These are phyloP conservation scores for Zanthoxylum bungeanum DNA, from an alignment of 345 rosid genomes.

Conservation along the genomic window DNA sequence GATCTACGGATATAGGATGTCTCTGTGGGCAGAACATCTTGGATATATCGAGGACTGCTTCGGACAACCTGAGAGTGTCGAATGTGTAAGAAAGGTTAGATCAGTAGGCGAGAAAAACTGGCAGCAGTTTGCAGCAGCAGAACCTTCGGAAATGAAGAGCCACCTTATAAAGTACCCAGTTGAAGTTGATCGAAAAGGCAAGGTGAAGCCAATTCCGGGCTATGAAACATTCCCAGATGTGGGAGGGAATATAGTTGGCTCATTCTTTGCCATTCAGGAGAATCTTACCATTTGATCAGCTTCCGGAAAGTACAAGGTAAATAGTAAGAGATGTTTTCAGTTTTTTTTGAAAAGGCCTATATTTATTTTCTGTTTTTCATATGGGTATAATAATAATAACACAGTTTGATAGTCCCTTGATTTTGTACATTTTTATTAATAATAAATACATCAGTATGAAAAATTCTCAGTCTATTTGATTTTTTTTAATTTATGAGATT, in stretches of 20 bases:
- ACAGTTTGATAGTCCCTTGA: neutral
- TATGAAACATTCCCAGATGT: constrained; percentile 80
- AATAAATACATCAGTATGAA: neutral
- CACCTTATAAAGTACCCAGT: constrained; percentile 88
- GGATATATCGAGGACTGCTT: constrained; percentile 64
- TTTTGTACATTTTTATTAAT: neutral
- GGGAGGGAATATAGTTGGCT: constrained; percentile 79
- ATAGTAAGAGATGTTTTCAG: neutral
- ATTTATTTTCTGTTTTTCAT: neutral
- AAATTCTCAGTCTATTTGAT: neutral
- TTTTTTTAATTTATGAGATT: neutral
- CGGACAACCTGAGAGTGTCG: constrained; percentile 63
- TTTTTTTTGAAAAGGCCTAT: constrained; percentile 8
- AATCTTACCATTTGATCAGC: constrained; percentile 68
- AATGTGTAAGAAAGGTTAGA: constrained; percentile 70
- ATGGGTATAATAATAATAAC: neutral
- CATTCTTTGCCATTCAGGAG: constrained; percentile 77
- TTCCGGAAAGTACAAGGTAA: neutral
- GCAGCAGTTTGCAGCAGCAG: constrained; percentile 64
- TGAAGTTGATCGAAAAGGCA: constrained; percentile 74
- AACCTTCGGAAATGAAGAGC: constrained; percentile 75
- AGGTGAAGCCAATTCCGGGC: constrained; percentile 69
- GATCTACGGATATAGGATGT: constrained; percentile 93
- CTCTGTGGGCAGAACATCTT: constrained; percentile 92
- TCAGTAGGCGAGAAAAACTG: constrained; percentile 60